These are phyloP conservation scores for Curvularia spicifera DNA, from an alignment of 2,329 filamentous ascomycete species.

Conservation along the genomic window DNA sequence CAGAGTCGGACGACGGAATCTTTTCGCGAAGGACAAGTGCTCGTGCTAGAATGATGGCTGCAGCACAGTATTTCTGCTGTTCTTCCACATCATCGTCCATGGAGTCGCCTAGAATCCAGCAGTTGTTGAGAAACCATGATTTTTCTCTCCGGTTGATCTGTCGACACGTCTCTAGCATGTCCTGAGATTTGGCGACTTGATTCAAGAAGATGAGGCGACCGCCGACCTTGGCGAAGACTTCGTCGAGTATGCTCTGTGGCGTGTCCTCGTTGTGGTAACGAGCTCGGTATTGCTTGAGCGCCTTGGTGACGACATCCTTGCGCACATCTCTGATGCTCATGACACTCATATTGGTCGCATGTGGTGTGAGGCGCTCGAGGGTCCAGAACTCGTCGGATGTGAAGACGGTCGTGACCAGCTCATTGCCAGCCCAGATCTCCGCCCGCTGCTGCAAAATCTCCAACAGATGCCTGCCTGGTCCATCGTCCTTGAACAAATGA, in stretches of 20 bases:
- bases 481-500: conserved; percentile 87
- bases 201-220: conserved; percentile 87
- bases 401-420: conserved; percentile 88
- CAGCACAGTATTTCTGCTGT: conserved; percentile 91
- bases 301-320: conserved; percentile 74
- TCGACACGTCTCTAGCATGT: conserved; percentile 83
- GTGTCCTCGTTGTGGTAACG: conserved; percentile 73
- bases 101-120: conserved; percentile 74
- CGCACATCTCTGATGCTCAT: conserved; percentile 81
- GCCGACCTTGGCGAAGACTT: conserved; percentile 87
- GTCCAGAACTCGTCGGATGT: conserved; percentile 99
- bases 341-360: conserved; percentile 91
- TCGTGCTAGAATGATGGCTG: conserved; percentile 90
- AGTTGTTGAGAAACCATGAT: conserved; percentile 79
- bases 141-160: conserved; percentile 73
- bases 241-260: conserved; percentile 64
- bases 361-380: conserved; percentile 88
- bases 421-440: conserved; percentile 92
- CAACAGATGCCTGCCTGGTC: conserved; percentile 85
- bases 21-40: conserved; percentile 83
- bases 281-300: conserved; percentile 76
- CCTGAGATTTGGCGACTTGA: conserved; percentile 77
- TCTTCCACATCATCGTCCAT: conserved; percentile 99
- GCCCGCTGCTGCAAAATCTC: conserved; percentile 94
- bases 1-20: conserved; percentile 59